phyloP scores from a whole-genome alignment of 2,329 filamentous ascomycete genomes.

The Trichoderma atroviride region DNA sequence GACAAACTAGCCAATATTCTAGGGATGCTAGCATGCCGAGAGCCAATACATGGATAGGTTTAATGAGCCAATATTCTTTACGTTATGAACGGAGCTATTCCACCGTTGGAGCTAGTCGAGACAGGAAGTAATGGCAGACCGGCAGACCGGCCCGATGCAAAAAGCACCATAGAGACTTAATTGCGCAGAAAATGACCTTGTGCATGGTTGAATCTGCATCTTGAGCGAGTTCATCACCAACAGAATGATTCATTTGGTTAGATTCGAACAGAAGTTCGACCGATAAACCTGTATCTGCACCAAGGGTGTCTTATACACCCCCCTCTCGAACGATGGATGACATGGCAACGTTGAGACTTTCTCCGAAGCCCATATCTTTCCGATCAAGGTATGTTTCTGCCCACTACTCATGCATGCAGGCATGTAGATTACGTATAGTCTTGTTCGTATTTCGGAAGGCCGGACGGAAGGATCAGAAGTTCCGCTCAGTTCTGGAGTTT shows the following conservation, averaged over 20 bases:
- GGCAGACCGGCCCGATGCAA: constrained; percentile 1
- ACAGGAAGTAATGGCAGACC: neutral
- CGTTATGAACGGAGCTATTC: neutral
- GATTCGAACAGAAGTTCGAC: constrained; percentile 4
- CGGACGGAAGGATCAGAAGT: neutral
- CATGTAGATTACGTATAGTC: neutral
- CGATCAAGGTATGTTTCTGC: neutral
- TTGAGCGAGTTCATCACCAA: constrained; percentile 20
- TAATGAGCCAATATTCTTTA: neutral
- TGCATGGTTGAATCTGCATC: constrained; percentile 24
- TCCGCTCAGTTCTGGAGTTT: neutral
- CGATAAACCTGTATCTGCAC: neutral
- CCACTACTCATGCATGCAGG: neutral
- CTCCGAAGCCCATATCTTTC: neutral
- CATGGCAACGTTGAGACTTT: neutral
- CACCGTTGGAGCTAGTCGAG: neutral
- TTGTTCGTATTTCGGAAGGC: constrained; percentile 2
- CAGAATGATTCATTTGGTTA: constrained; percentile 6
- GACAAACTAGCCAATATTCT: neutral
- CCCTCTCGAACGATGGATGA: neutral
- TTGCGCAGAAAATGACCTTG: constrained; percentile 3
- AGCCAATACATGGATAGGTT: neutral
- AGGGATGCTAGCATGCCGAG: neutral
- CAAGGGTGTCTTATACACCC: neutral
- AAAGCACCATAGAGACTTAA: neutral